A percentile compares a stretch with the other conserved stretches of the same genome.
phyloP scores from a whole-genome alignment of 2,329 filamentous ascomycete genomes.

The Colletotrichum orbiculare region DNA sequence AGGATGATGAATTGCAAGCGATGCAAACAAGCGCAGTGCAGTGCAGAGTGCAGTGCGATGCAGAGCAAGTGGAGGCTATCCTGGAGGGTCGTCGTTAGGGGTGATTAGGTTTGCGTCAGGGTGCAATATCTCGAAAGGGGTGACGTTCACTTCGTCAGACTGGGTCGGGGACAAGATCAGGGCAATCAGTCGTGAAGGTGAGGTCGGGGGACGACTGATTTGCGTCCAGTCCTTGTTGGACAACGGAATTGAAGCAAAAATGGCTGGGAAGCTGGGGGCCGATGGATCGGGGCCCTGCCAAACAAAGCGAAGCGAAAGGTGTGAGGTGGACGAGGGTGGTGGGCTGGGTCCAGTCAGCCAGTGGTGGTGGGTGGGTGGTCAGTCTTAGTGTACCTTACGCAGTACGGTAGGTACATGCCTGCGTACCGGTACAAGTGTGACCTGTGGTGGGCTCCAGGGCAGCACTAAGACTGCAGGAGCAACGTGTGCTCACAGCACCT shows the following conservation, averaged over 20 bases:
- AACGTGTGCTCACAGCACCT: slow-evolving; percentile 2
- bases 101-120: slow-evolving; percentile 20
- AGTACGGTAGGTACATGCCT: too few relatives aligned
- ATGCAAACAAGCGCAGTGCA: slow-evolving; percentile 23
- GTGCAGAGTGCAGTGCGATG: slow-evolving; percentile 1
- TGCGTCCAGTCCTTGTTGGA: slow-evolving; percentile 30
- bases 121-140: slow-evolving; percentile 25
- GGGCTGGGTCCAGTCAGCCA: slow-evolving; percentile 32
- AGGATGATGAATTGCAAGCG: slow-evolving; percentile 29
- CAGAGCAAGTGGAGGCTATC: slow-evolving; percentile 32
- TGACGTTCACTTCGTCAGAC: slow-evolving; percentile 24
- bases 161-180: slow-evolving; percentile 26
- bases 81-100: slow-evolving; percentile 26
- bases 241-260: slow-evolving; percentile 30
- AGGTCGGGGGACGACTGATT: slow-evolving; percentile 35
- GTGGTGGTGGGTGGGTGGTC: slow-evolving; percentile 16
- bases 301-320: slow-evolving; percentile 29
- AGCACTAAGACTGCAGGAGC: slow-evolving; percentile 19
- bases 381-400: background rate
- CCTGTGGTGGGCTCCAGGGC: background rate
- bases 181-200: slow-evolving; percentile 18
- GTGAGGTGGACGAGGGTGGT: slow-evolving; percentile 23
- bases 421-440: too few relatives aligned
- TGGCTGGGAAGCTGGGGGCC: slow-evolving; percentile 36
- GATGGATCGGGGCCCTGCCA: slow-evolving; percentile 33